Evolutionary conservation across 495 filamentous ascomycete species (phyloP), one percentile per base, ranked within the genome.

Genomic region (Trichoderma gamsii): DNA sequence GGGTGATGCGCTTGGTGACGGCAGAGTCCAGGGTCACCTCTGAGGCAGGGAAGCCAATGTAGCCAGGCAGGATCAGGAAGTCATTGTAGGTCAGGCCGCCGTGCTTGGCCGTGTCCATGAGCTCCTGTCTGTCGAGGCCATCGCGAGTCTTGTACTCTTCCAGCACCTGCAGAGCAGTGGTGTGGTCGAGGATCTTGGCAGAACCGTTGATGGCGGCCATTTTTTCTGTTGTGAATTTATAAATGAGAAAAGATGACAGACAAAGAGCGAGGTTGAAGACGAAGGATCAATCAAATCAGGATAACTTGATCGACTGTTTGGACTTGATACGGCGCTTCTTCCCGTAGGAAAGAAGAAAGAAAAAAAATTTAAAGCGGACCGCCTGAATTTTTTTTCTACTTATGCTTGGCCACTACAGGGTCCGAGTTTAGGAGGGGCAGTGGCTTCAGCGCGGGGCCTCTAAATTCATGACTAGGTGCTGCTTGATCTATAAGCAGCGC

Each of bases 21-120:
- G 90, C 92, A 21, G 93, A 91, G 66, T 97, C 95, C 61, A 98
- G 89, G 65, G 80, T 81, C 67, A 98, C 96, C 72, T 91, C 90
- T 56, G 91, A 92, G 68, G 96, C 94, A 67, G 95, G 87, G 79
- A 99, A 99, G 72, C 85, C 85, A 76, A 87, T 84, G 73, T 86
- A 86, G 61, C 85, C 83, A 16, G 84, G 84, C 63, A 86, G 75
- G 66, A 88, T 70, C 25, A 88, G 78, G 73, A 87, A 89, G 75
- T 87, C 85, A 75, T 87, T 87, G 81, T 86, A 86, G 8, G 95
- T 97, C 78, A 99, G 83, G 68, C 95, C 95, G 69, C 95, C 95
- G 76, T 90, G 87, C 74, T 84, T 88, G 78, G 88, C 90, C 63
- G 94, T 92, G 80, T 97, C 91, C 69, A 97, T 83, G 63, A 99